Conservation (phyloP, 2,329 filamentous ascomycete species). For the Monilinia fructigena region DNA sequence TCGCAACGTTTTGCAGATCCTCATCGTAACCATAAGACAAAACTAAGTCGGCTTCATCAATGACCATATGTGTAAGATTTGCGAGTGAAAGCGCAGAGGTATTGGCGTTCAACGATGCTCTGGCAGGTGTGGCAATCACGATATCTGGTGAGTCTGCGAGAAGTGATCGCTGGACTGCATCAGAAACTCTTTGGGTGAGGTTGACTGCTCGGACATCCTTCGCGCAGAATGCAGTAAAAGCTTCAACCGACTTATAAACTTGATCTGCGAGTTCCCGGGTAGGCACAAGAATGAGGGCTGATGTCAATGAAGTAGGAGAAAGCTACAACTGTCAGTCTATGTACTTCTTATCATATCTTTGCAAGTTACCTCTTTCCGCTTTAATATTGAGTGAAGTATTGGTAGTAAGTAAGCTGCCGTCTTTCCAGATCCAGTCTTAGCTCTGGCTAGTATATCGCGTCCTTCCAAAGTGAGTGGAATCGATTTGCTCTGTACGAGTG, state of each 20-base stretch:
- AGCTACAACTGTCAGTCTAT: slow-evolving; percentile 42
- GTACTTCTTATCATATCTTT: slow-evolving; percentile 15
- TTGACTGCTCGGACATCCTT: slow-evolving; percentile 83
- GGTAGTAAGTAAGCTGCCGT: slow-evolving; percentile 94
- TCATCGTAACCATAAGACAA: slow-evolving; percentile 93
- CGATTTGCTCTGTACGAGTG: slow-evolving; percentile 81
- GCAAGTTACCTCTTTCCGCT: slow-evolving; percentile 62
- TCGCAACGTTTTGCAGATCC: slow-evolving; percentile 77
- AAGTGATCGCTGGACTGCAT: slow-evolving; percentile 82
- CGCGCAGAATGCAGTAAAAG: slow-evolving; percentile 77
- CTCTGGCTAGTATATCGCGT: slow-evolving; percentile 85
- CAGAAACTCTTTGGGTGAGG: slow-evolving; percentile 84
- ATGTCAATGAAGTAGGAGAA: slow-evolving; percentile 55
- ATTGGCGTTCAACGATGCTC: slow-evolving; percentile 76
- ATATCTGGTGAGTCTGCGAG: slow-evolving; percentile 85
- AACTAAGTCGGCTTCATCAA: slow-evolving; percentile 93
- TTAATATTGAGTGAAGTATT: slow-evolving; percentile 79
- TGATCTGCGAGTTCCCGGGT: slow-evolving; percentile 94
- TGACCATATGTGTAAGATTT: slow-evolving; percentile 69
- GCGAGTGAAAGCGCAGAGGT: slow-evolving; percentile 68
- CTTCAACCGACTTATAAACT: slow-evolving; percentile 74
- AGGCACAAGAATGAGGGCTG: slow-evolving; percentile 86
- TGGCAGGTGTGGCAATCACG: slow-evolving; percentile 85
- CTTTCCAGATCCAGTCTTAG: slow-evolving; percentile 95
- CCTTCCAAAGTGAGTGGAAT: slow-evolving; percentile 87